Evolutionary conservation across 306 rosid genomes (phyloP).

Genomic region (Mimosa pudica): DNA sequence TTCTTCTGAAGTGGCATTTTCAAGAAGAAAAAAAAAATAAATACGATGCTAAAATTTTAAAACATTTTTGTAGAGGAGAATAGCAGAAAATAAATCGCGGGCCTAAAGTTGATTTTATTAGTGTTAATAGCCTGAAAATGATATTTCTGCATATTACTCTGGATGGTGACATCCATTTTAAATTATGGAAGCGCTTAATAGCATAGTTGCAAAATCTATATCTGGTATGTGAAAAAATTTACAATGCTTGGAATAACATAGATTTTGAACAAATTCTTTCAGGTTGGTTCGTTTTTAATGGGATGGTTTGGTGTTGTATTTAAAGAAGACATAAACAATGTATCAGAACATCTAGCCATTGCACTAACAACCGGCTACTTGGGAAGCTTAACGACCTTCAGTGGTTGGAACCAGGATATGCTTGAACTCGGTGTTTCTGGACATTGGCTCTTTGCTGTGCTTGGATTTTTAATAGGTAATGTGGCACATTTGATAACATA

Average conservation of each 20-base stretch:
- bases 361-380: conserved; percentile 64
- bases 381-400: conserved; percentile 74
- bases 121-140: not conserved
- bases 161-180: not conserved
- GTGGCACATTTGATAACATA: not conserved
- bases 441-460: conserved; percentile 50
- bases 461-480: conserved; percentile 65
- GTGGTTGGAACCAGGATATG: conserved; percentile 78
- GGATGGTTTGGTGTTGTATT: conserved; percentile 75
- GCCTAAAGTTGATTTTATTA: not conserved
- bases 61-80: not conserved
- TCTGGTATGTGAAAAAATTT: not conserved
- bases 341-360: conserved; percentile 60
- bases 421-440: conserved; percentile 58
- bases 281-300: conserved; percentile 79
- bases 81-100: not conserved
- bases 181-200: not conserved
- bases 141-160: not conserved
- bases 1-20: not conserved
- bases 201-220: not conserved
- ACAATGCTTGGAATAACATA: not conserved
- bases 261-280: conserved; percentile 10
- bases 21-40: not conserved
- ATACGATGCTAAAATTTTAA: not conserved
- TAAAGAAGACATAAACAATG: conserved; percentile 53